Conservation (phyloP, 176 grass and related monocot genomes). For the Musa acuminata region DNA sequence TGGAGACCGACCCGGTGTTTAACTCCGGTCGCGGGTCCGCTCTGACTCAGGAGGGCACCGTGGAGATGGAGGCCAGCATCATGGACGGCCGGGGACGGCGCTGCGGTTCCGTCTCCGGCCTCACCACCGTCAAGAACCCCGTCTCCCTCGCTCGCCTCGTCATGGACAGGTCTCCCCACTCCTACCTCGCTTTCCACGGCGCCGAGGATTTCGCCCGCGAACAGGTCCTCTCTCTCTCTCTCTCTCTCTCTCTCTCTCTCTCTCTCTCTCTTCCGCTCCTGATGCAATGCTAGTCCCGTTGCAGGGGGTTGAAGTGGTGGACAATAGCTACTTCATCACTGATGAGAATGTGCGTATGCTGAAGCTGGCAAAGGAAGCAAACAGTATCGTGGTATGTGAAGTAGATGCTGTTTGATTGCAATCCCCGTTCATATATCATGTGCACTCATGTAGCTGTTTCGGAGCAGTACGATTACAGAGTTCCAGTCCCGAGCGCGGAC, state of each 20-base stretch:
- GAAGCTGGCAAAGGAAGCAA: constrained; percentile 81
- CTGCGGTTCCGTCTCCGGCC: constrained; percentile 81
- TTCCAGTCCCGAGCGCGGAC: constrained; percentile 37
- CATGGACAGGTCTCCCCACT: constrained; percentile 85
- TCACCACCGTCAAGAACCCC: constrained; percentile 74
- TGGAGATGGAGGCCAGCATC: constrained; percentile 99
- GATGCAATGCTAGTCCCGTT: background rate
- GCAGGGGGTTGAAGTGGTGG: constrained; percentile 62
- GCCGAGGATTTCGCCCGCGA: constrained; percentile 82
- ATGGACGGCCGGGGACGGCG: constrained; percentile 77
- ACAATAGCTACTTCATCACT: constrained; percentile 91
- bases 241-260: too few relatives aligned
- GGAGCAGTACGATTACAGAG: constrained; percentile 67
- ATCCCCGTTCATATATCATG: too few relatives aligned
- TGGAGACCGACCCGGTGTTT: constrained; percentile 85
- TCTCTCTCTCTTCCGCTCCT: background rate
- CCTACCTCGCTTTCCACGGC: constrained; percentile 86
- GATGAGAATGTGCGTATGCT: constrained; percentile 91
- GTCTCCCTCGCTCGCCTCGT: constrained; percentile 72
- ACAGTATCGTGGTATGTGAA: constrained; percentile 52
- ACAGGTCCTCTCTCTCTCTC: constrained; percentile 29
- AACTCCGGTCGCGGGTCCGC: constrained; percentile 81
- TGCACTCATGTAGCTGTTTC: too few relatives aligned
- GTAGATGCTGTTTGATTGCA: too few relatives aligned
- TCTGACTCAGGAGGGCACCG: constrained; percentile 61